Conservation (phyloP, 495 filamentous ascomycete genomes). For the Chaetomium fimeti region DNA sequence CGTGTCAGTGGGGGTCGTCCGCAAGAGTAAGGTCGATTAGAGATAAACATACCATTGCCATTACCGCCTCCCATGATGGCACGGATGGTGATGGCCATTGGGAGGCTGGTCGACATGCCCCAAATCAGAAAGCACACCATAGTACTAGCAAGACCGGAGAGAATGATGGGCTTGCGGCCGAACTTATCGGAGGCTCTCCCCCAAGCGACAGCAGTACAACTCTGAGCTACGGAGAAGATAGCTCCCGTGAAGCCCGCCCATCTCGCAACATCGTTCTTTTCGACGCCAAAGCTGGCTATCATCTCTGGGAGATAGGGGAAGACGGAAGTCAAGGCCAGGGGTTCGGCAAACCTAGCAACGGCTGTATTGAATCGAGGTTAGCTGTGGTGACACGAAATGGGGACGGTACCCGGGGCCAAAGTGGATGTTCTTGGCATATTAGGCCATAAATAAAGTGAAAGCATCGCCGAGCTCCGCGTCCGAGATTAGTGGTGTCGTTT, state of each 20-base stretch:
- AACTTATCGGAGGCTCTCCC: constrained; percentile 70
- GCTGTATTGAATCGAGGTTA: constrained; percentile 44
- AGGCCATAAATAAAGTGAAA: not conserved
- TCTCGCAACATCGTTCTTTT: constrained; percentile 67
- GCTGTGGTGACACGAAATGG: constrained; percentile 29
- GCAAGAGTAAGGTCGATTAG: not conserved
- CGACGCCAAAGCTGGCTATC: constrained; percentile 75
- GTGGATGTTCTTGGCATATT: not conserved
- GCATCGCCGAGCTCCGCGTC: not conserved
- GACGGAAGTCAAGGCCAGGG: constrained; percentile 75
- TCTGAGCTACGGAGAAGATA: constrained; percentile 71
- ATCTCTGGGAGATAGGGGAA: constrained; percentile 91
- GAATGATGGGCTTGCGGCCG: constrained; percentile 73
- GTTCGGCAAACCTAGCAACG: constrained; percentile 82
- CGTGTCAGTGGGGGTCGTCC: constrained; percentile 4
- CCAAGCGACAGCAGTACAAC: constrained; percentile 72
- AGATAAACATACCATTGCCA: constrained; percentile 54
- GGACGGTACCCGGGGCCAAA: constrained; percentile 14
- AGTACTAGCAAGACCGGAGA: constrained; percentile 66
- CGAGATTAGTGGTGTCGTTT: not conserved
- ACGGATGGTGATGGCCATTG: constrained; percentile 68
- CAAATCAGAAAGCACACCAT: constrained; percentile 72
- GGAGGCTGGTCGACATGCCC: constrained; percentile 71
- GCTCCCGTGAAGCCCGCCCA: constrained; percentile 73
- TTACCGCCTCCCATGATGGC: constrained; percentile 65